These are phyloP conservation scores for Epicoccum nigrum DNA, from an alignment of 2,329 filamentous ascomycete genomes.

Conservation along the genomic window DNA sequence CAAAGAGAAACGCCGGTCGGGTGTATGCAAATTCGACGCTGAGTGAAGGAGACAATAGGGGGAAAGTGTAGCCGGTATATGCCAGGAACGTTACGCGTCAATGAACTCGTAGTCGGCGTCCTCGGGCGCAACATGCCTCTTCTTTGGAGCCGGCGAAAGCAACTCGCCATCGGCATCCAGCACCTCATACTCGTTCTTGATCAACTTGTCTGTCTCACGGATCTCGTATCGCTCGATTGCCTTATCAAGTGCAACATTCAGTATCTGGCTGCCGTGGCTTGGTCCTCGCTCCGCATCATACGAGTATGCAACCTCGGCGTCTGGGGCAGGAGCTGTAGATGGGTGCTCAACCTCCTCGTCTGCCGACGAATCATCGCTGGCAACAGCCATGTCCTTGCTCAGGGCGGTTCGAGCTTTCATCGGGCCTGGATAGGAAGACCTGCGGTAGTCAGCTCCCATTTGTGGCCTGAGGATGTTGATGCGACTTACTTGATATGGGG, in stretches of 20 bases:
- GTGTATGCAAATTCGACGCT: slow-evolving; percentile 30
- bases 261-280: slow-evolving; percentile 61
- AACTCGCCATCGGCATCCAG: slow-evolving; percentile 52
- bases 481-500: slow-evolving; percentile 39
- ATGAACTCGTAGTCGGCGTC: slow-evolving; percentile 52
- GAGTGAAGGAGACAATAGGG: slow-evolving; percentile 15
- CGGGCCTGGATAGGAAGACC: slow-evolving; percentile 29
- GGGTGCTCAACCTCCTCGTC: slow-evolving; percentile 54
- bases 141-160: slow-evolving; percentile 41
- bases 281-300: slow-evolving; percentile 60
- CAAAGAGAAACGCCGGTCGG: slow-evolving; percentile 31
- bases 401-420: slow-evolving; percentile 44
- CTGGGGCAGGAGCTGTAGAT: slow-evolving; percentile 52
- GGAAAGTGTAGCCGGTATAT: slow-evolving; percentile 1
- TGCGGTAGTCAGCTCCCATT: slow-evolving; percentile 16
- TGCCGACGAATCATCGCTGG: slow-evolving; percentile 51
- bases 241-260: slow-evolving; percentile 62
- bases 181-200: slow-evolving; percentile 65
- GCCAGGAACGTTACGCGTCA: slow-evolving; percentile 30
- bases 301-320: slow-evolving; percentile 60
- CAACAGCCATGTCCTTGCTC: slow-evolving; percentile 54
- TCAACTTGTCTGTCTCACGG: slow-evolving; percentile 65
- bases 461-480: background rate
- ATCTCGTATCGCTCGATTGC: slow-evolving; percentile 66
- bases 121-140: slow-evolving; percentile 42